These are phyloP conservation scores for Ceratobasidium sp. DNA, from an alignment of 1,284 basidiomycete genomes.

Conservation along the genomic window DNA sequence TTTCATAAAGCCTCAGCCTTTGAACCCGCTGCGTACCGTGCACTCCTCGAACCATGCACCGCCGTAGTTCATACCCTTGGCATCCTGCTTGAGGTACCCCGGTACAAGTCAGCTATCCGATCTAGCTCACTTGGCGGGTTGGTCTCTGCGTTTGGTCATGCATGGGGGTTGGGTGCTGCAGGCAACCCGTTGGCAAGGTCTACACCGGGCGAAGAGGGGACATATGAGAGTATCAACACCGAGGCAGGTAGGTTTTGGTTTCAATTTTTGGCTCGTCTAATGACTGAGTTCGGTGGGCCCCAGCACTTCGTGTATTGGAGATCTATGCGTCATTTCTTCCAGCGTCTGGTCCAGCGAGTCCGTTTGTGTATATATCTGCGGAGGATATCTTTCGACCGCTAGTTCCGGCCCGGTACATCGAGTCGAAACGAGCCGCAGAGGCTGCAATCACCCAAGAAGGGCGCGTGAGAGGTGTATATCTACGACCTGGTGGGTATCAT, in stretches of 20 bases:
- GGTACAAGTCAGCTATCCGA: slow-evolving; percentile 81
- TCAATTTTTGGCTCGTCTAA: slow-evolving; percentile 21
- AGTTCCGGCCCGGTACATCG: slow-evolving; percentile 85
- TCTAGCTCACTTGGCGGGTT: slow-evolving; percentile 68
- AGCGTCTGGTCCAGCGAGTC: slow-evolving; percentile 58
- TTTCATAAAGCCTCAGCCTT: slow-evolving; percentile 87
- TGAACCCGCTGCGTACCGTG: slow-evolving; percentile 75
- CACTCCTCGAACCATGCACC: slow-evolving; percentile 70
- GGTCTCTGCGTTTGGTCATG: slow-evolving; percentile 60
- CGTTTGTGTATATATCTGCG: slow-evolving; percentile 95
- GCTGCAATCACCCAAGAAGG: slow-evolving; percentile 62
- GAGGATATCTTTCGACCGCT: slow-evolving; percentile 92
- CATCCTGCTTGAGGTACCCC: slow-evolving; percentile 82
- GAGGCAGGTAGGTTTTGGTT: slow-evolving; percentile 78
- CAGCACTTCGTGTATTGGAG: slow-evolving; percentile 79
- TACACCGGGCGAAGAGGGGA: slow-evolving; percentile 54
- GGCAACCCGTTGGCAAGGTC: slow-evolving; percentile 74
- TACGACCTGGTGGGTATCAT: slow-evolving; percentile 79
- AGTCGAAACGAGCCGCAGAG: slow-evolving; percentile 92
- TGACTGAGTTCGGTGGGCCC: slow-evolving; percentile 36
- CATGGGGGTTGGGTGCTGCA: slow-evolving; percentile 54
- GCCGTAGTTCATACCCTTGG: slow-evolving; percentile 97
- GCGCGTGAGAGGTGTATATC: slow-evolving; percentile 71
- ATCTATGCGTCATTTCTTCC: slow-evolving; percentile 67
- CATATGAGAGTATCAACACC: slow-evolving; percentile 86